These are phyloP conservation scores for Sphaerostilbella broomeana DNA, from an alignment of 2,329 filamentous ascomycete genomes.

Conservation along the genomic window DNA sequence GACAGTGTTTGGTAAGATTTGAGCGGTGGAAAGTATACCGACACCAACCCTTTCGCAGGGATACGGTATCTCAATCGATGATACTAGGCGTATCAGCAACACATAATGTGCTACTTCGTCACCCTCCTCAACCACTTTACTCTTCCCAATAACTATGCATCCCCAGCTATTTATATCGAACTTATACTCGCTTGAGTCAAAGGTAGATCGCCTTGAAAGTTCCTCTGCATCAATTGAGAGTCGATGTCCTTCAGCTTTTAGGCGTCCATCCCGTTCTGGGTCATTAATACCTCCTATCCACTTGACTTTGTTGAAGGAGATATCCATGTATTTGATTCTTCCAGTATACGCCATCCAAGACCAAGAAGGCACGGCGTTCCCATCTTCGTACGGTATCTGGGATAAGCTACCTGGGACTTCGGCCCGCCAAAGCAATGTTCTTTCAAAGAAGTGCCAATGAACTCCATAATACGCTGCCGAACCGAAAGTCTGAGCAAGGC, in stretches of 20 bases:
- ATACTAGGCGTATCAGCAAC: not conserved
- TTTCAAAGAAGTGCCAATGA: not conserved
- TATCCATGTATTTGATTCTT: not conserved
- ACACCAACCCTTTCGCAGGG: not conserved
- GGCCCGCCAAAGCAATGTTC: not conserved
- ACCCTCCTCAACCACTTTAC: not conserved
- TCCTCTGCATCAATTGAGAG: not conserved
- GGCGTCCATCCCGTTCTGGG: not conserved
- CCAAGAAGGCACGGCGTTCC: not conserved
- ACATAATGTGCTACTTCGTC: not conserved
- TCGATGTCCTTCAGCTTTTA: not conserved
- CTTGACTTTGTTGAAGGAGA: not conserved
- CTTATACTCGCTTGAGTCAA: not conserved
- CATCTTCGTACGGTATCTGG: not conserved
- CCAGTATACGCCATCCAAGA: conserved; percentile 3
- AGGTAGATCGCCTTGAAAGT: not conserved
- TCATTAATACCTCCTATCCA: not conserved
- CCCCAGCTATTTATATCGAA: not conserved
- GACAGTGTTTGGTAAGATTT: not conserved
- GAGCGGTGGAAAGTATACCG: not conserved
- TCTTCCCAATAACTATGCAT: not conserved
- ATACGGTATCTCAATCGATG: not conserved
- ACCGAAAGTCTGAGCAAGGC: not conserved
- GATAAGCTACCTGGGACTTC: not conserved
- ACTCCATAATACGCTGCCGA: not conserved